These are phyloP conservation scores for Endothia cerciana DNA, from an alignment of 2,329 filamentous ascomycete genomes.

Conservation along the genomic window DNA sequence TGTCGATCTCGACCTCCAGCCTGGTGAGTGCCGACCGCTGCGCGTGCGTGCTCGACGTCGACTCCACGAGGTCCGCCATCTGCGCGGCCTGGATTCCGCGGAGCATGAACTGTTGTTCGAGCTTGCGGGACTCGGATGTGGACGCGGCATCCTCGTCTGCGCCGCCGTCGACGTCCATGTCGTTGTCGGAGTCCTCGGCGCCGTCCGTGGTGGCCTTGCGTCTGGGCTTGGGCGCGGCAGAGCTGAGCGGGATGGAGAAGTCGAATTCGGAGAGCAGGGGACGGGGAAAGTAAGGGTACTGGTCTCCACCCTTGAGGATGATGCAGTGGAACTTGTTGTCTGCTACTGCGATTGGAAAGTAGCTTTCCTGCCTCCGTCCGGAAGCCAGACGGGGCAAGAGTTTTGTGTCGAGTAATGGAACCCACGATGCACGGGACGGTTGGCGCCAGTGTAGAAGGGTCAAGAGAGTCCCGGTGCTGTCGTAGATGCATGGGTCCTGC, in stretches of 20 bases:
- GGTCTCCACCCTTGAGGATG: slow-evolving; percentile 93
- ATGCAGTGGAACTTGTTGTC: slow-evolving; percentile 96
- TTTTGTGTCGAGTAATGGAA: slow-evolving; percentile 88
- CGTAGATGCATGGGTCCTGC: slow-evolving; percentile 93
- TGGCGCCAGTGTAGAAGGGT: slow-evolving; percentile 90
- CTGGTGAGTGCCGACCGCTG: slow-evolving; percentile 70
- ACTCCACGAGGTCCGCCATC: slow-evolving; percentile 72
- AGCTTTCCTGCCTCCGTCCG: slow-evolving; percentile 84
- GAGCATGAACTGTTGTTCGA: slow-evolving; percentile 84
- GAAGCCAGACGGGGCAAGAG: slow-evolving; percentile 79
- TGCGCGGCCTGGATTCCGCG: slow-evolving; percentile 73
- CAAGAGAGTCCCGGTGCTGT: slow-evolving; percentile 85
- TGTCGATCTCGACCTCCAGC: slow-evolving; percentile 85
- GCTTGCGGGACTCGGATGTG: slow-evolving; percentile 57
- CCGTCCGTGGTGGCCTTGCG: slow-evolving; percentile 33
- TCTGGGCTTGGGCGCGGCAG: slow-evolving; percentile 39
- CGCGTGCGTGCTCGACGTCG: slow-evolving; percentile 64
- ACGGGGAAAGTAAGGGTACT: slow-evolving; percentile 89
- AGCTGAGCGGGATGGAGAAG: slow-evolving; percentile 80
- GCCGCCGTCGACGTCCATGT: slow-evolving; percentile 41
- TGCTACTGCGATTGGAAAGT: slow-evolving; percentile 95
- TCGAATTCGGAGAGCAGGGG: slow-evolving; percentile 92
- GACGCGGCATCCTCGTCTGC: slow-evolving; percentile 37
- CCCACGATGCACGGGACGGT: slow-evolving; percentile 84
- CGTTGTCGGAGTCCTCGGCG: slow-evolving; percentile 39